Conservation (phyloP, 495 filamentous ascomycete genomes). For the Durotheca rogersii region DNA sequence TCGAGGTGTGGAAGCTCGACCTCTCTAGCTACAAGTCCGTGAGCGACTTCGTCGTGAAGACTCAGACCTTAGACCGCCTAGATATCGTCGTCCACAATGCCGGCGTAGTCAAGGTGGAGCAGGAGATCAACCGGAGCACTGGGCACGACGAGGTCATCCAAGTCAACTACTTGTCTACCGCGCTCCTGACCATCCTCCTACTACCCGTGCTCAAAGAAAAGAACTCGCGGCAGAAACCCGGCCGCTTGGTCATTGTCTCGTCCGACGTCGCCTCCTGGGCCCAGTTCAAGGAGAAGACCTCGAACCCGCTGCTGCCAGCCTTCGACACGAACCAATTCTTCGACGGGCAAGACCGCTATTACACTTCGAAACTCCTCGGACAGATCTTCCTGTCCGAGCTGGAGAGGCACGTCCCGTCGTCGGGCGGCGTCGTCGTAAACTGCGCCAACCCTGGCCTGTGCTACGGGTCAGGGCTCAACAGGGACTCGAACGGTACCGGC, state of each 20-base stretch:
- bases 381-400: conserved; percentile 44
- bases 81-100: conserved; percentile 55
- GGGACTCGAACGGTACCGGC: conserved; percentile 34
- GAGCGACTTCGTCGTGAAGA: conserved; percentile 41
- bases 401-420: conserved; percentile 22
- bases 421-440: conserved; percentile 16
- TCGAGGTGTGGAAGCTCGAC: conserved; percentile 58
- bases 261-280: conserved; percentile 38
- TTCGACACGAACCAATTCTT: conserved; percentile 36
- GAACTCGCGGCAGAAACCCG: not conserved
- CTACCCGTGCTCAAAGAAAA: conserved; percentile 40
- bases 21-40: conserved; percentile 47
- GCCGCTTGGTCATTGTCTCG: conserved; percentile 40
- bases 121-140: not conserved
- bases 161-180: conserved; percentile 53
- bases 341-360: conserved; percentile 28
- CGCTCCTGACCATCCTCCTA: conserved; percentile 41
- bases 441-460: conserved; percentile 21
- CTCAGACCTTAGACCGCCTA: conserved; percentile 37
- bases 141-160: conserved; percentile 51
- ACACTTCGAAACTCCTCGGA: conserved; percentile 41
- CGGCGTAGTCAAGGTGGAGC: conserved; percentile 33
- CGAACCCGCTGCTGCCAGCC: conserved; percentile 36
- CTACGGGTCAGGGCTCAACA: conserved; percentile 28
- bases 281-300: conserved; percentile 37